Conservation (phyloP, 306 rosid species). For the Malus fusca region DNA sequence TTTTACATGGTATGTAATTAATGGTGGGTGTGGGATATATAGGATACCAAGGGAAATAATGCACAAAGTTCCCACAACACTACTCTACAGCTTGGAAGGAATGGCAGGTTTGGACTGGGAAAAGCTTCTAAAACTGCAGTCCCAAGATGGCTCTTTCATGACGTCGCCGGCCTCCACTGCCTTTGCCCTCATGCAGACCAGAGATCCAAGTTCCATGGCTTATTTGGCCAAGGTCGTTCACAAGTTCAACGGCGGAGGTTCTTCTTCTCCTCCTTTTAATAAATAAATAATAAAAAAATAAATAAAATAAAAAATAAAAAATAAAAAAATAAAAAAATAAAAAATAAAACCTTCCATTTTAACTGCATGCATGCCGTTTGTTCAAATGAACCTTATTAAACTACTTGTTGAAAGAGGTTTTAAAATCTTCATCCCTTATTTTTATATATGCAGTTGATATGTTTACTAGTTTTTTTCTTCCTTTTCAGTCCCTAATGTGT, state of each 20-base stretch:
- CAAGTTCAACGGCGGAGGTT: conserved; percentile 88
- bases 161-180: conserved; percentile 93
- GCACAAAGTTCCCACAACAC: conserved; percentile 80
- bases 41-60: conserved; percentile 82
- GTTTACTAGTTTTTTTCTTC: too few relatives aligned
- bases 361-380: neutral
- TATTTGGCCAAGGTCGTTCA: conserved; percentile 47
- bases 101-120: conserved; percentile 77
- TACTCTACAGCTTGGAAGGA: conserved; percentile 92
- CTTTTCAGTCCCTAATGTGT: conserved; percentile 67
- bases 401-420: neutral
- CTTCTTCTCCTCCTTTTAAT: too few relatives aligned
- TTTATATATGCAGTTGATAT: too few relatives aligned
- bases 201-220: conserved; percentile 45
- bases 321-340: too few relatives aligned
- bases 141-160: conserved; percentile 81
- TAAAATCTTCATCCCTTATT: too few relatives aligned
- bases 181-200: conserved; percentile 71
- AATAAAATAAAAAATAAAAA: too few relatives aligned
- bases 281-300: too few relatives aligned
- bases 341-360: neutral
- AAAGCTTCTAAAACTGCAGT: conserved; percentile 74
- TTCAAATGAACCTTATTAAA: neutral
- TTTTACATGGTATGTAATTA: too few relatives aligned
- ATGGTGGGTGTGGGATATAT: conserved; percentile 6